Conservation (phyloP, 331 rosid genomes). For the Saraca asoca region DNA sequence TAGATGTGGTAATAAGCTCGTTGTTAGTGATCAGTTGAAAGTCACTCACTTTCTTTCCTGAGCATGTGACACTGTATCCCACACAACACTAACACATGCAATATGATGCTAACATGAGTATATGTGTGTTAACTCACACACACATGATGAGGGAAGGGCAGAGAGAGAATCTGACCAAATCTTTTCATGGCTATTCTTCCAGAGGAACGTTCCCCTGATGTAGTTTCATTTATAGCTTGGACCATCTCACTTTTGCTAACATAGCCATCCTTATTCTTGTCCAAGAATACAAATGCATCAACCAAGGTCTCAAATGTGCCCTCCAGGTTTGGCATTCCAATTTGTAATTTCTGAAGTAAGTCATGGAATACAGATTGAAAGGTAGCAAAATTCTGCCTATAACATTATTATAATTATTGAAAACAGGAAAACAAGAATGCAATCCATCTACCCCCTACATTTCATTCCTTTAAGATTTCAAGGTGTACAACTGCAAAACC, state of each 20-base stretch:
- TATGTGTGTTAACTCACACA: neutral
- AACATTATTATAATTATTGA: constrained; percentile 20
- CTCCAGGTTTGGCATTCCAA: constrained; percentile 76
- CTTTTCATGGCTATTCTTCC: constrained; percentile 88
- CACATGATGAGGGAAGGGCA: constrained; percentile 4
- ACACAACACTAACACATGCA: constrained; percentile 10
- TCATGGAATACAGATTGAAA: constrained; percentile 42
- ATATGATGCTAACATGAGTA: constrained; percentile 17
- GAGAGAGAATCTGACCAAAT: constrained; percentile 65
- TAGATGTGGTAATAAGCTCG: neutral
- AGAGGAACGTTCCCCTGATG: constrained; percentile 83
- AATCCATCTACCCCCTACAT: neutral
- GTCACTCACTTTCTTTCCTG: constrained; percentile 16
- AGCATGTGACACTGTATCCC: constrained; percentile 12
- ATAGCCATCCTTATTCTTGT: constrained; percentile 90
- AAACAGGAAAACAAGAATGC: constrained; percentile 17
- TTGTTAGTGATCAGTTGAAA: neutral
- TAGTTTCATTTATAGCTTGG: constrained; percentile 76
- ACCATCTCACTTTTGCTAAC: constrained; percentile 96
- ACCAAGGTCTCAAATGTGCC: constrained; percentile 86
- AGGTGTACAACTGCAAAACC: neutral
- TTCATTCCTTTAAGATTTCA: constrained; percentile 18
- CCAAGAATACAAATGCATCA: constrained; percentile 89
- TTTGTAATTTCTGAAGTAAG: constrained; percentile 61
- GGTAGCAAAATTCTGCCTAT: constrained; percentile 19